phyloP scores from a whole-genome alignment of 345 rosid genomes.

The Garcia nutans region DNA sequence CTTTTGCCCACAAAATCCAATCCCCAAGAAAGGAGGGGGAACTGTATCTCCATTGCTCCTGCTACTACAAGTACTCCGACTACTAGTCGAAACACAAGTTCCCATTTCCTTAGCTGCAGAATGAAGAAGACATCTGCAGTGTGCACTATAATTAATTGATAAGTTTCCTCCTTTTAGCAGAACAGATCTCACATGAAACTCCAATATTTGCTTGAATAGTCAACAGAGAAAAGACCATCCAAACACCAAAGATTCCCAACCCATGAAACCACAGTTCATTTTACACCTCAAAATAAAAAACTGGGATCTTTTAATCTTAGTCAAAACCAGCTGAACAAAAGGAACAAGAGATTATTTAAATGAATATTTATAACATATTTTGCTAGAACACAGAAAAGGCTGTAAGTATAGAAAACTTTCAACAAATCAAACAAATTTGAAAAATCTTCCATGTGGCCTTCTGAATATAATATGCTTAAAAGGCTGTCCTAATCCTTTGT shows the following conservation, averaged over 20 bases:
- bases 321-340: slow-evolving; percentile 60
- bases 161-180: slow-evolving; percentile 34
- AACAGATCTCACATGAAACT: slow-evolving; percentile 43
- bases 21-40: slow-evolving; percentile 53
- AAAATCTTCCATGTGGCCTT: slow-evolving; percentile 60
- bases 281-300: slow-evolving; percentile 33
- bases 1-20: slow-evolving; percentile 67
- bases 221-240: slow-evolving; percentile 30
- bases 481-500: slow-evolving; percentile 52
- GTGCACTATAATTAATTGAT: slow-evolving; percentile 8
- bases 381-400: slow-evolving; percentile 34
- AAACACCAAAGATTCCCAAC: slow-evolving; percentile 44
- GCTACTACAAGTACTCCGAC: slow-evolving; percentile 75
- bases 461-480: slow-evolving; percentile 51
- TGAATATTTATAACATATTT: slow-evolving; percentile 39
- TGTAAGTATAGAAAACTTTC: slow-evolving; percentile 37
- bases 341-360: slow-evolving; percentile 38
- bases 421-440: slow-evolving; percentile 37
- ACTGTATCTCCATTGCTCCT: slow-evolving; percentile 65
- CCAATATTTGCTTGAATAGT: slow-evolving; percentile 28
- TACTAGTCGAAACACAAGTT: slow-evolving; percentile 83
- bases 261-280: slow-evolving; percentile 33
- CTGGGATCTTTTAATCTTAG: slow-evolving; percentile 39
- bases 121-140: slow-evolving; percentile 27
- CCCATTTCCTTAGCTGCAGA: slow-evolving; percentile 71